Percentiles rank a stretch among this genome's conserved stretches.
These are phyloP conservation scores for Thuja plicata DNA, from an alignment of 83 land plant genomes.

Conservation along the genomic window DNA sequence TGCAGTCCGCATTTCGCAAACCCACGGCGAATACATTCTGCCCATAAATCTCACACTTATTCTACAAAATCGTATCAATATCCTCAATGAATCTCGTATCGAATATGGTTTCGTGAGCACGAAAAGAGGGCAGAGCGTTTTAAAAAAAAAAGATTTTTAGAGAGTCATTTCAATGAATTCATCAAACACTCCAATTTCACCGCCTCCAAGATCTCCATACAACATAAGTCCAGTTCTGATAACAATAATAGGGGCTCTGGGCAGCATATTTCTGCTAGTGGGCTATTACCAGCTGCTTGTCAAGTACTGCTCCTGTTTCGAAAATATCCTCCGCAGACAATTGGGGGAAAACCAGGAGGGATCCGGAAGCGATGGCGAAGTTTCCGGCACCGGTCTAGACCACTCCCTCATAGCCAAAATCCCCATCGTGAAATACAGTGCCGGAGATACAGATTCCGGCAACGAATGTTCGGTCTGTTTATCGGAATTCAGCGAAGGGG, in stretches of 20 bases:
- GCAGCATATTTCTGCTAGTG: not conserved
- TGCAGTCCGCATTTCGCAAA: too few relatives aligned
- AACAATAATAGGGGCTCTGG: not conserved
- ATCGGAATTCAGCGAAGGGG: conserved; percentile 17
- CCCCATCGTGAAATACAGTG: not conserved
- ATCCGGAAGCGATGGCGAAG: not conserved
- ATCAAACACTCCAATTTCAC: not conserved
- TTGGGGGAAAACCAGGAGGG: not conserved
- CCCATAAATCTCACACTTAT: not conserved
- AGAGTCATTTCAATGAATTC: not conserved
- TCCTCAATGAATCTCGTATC: not conserved
- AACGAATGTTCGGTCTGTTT: conserved; percentile 21
- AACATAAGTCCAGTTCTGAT: not conserved
- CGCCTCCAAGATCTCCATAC: not conserved
- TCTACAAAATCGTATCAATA: not conserved
- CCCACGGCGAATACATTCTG: too few relatives aligned
- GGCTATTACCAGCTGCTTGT: not conserved
- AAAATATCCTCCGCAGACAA: not conserved
- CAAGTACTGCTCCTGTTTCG: not conserved
- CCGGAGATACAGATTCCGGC: not conserved
- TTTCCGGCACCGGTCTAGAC: not conserved
- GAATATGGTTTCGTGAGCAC: not conserved
- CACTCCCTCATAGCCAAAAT: not conserved
- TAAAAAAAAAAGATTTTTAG: not conserved
- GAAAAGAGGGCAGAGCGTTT: not conserved